These are phyloP conservation scores for Ceratocystis variospora DNA, from an alignment of 2,329 filamentous ascomycete species.

Conservation along the genomic window DNA sequence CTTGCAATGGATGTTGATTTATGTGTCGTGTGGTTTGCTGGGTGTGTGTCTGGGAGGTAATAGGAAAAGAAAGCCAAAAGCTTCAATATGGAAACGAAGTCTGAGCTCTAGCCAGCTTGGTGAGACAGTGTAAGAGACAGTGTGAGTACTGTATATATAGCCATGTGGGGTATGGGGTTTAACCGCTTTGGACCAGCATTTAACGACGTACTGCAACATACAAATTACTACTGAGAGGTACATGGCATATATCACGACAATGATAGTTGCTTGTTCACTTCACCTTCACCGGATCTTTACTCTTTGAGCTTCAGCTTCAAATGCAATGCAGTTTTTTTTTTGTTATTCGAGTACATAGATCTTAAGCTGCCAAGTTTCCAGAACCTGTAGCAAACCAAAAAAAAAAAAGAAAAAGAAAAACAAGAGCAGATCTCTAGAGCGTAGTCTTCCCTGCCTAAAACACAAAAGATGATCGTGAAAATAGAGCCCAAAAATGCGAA, in stretches of 20 bases:
- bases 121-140: neutral
- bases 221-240: neutral
- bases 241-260: neutral
- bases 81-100: neutral
- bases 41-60: no score
- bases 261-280: neutral
- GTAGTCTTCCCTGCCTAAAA: neutral
- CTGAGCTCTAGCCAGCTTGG: neutral
- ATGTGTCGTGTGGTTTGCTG: no score
- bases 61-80: neutral
- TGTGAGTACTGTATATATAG: neutral
- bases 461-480: neutral
- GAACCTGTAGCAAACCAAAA: slow-evolving; percentile 10
- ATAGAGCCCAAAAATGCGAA: neutral
- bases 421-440: neutral
- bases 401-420: neutral
- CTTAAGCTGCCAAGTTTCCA: slow-evolving; percentile 3
- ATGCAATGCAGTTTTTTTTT: neutral
- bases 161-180: neutral
- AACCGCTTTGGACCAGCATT: neutral
- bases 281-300: neutral
- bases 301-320: neutral
- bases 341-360: neutral
- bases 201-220: neutral
- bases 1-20: no score